Conservation (phyloP, 2,329 filamentous ascomycete species). For the Madurella fahalii region DNA sequence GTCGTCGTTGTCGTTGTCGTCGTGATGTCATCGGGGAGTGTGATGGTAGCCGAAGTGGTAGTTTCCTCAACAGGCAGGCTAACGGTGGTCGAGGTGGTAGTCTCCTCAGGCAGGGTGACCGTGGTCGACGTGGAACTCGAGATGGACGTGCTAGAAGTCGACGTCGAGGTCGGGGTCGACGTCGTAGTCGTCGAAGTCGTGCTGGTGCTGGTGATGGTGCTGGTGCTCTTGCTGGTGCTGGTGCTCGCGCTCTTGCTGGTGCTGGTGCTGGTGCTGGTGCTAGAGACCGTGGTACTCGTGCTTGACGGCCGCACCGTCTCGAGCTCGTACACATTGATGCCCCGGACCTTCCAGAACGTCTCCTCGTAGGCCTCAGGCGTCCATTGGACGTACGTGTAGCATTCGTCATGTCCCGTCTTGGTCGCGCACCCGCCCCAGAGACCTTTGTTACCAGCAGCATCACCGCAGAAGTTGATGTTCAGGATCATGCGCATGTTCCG, state of each 20-base stretch:
- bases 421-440: slow-evolving; percentile 30
- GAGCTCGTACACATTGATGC: slow-evolving; percentile 33
- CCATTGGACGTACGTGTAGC: slow-evolving; percentile 36
- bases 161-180: neutral
- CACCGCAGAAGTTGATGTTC: slow-evolving; percentile 71
- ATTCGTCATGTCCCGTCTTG: slow-evolving; percentile 28
- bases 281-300: slow-evolving; percentile 14
- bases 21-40: too few relatives aligned
- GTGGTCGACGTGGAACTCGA: neutral
- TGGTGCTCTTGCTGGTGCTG: neutral
- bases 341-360: slow-evolving; percentile 44
- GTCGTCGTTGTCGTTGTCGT: neutral
- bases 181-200: neutral
- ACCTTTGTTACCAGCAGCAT: slow-evolving; percentile 51
- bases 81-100: neutral
- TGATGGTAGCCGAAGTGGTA: too few relatives aligned
- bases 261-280: slow-evolving; percentile 14
- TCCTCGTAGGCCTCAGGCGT: slow-evolving; percentile 36
- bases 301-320: slow-evolving; percentile 18
- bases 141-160: neutral
- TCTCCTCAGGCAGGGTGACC: neutral
- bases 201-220: neutral
- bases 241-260: slow-evolving; percentile 12
- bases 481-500: slow-evolving; percentile 66
- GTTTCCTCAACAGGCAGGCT: too few relatives aligned